Conservation (phyloP, 2,329 filamentous ascomycete genomes). For the Dryadomyces quercivorus region DNA sequence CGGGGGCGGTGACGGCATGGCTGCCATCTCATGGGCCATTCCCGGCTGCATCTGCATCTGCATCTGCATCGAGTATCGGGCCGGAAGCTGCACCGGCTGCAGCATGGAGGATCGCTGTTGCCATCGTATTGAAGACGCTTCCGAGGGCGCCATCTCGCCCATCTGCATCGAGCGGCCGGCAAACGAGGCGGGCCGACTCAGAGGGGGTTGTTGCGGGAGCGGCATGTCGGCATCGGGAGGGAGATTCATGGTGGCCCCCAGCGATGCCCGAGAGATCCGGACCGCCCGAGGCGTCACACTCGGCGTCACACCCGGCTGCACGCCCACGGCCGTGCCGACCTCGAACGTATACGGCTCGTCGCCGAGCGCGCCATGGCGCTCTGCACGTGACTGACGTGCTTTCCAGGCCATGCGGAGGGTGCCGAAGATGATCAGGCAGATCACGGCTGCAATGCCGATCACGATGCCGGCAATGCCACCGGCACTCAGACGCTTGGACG, state of each 20-base stretch:
- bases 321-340: not conserved
- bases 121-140: not conserved
- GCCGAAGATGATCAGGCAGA: not conserved
- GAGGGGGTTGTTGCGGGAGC: not conserved
- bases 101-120: not conserved
- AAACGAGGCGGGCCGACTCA: not conserved
- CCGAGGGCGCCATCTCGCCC: not conserved
- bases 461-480: constrained; percentile 1
- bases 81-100: too few species aligned
- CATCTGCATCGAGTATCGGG: not conserved
- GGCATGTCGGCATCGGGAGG: not conserved
- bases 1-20: not conserved
- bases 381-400: not conserved
- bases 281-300: too few species aligned
- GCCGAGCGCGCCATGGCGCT: not conserved
- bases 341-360: not conserved
- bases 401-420: not conserved
- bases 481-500: not conserved
- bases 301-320: not conserved
- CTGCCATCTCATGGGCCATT: not conserved
- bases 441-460: not conserved
- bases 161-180: not conserved
- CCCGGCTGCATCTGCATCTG: not conserved
- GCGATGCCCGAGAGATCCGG: not conserved
- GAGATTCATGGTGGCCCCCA: not conserved